These are phyloP conservation scores for Leucaena leucocephala DNA, from an alignment of 306 rosid genomes.

Conservation along the genomic window DNA sequence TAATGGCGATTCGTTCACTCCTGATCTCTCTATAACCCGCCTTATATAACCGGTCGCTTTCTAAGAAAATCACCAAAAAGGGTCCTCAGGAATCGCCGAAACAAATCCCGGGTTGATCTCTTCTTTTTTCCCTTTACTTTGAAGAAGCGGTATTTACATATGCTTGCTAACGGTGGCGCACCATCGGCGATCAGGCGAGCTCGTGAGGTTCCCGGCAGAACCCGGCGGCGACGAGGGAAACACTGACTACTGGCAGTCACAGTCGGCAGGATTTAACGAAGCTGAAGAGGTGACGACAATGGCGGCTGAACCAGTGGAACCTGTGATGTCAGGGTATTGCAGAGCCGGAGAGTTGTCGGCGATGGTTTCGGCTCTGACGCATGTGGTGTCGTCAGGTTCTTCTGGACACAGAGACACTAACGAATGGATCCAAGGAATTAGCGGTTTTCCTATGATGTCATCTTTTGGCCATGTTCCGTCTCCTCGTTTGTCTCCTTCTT, in stretches of 20 bases:
- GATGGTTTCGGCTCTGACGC: slow-evolving; percentile 73
- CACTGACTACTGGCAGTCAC: not conserved
- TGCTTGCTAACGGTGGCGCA: slow-evolving; percentile 54
- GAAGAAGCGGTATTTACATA: slow-evolving; percentile 33
- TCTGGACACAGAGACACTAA: slow-evolving; percentile 40
- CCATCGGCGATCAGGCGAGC: slow-evolving; percentile 43
- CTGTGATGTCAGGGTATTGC: slow-evolving; percentile 36
- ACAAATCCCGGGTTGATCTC: slow-evolving; percentile 8
- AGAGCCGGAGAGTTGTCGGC: slow-evolving; percentile 53
- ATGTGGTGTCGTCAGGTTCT: slow-evolving; percentile 69
- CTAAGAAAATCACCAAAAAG: slow-evolving; percentile 20
- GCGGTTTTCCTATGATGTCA: slow-evolving; percentile 39
- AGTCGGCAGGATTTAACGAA: slow-evolving; percentile 8
- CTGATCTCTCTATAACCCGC: slow-evolving; percentile 22
- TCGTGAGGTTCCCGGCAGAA: slow-evolving; percentile 26
- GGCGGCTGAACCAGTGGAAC: slow-evolving; percentile 2
- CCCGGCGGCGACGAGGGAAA: not conserved
- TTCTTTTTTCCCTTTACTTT: not conserved
- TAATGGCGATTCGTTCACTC: slow-evolving; percentile 29
- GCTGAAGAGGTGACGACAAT: not conserved
- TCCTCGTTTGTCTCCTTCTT: slow-evolving; percentile 38
- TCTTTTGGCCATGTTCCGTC: slow-evolving; percentile 43
- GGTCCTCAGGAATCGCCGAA: slow-evolving; percentile 1
- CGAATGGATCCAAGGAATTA: slow-evolving; percentile 35
- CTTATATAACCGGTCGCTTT: slow-evolving; percentile 34